These are phyloP conservation scores for Choiromyces venosus DNA, from an alignment of 495 filamentous ascomycete species.

Conservation along the genomic window DNA sequence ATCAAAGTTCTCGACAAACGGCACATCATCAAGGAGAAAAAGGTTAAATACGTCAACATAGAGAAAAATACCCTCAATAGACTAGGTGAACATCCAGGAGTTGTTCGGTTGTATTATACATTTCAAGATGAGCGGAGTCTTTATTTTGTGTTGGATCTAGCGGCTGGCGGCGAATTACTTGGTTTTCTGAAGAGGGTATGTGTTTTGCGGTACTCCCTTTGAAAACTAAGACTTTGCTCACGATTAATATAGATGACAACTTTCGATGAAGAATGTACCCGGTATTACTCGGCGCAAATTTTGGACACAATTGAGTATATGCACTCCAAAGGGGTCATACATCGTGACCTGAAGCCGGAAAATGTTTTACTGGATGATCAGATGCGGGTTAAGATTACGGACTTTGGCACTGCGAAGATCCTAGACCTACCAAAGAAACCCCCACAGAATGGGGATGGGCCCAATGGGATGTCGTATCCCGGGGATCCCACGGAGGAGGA, in stretches of 20 bases:
- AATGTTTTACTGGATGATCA: slow-evolving; percentile 92
- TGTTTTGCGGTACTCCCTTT: not conserved
- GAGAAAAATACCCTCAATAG: slow-evolving; percentile 98
- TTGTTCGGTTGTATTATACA: slow-evolving; percentile 96
- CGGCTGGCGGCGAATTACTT: slow-evolving; percentile 84
- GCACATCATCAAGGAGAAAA: slow-evolving; percentile 99
- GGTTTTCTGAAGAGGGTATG: slow-evolving; percentile 74
- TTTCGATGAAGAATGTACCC: slow-evolving; percentile 92
- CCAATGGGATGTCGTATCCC: slow-evolving; percentile 28
- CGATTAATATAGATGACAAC: slow-evolving; percentile 58
- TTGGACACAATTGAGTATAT: slow-evolving; percentile 96
- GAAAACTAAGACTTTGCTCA: slow-evolving; percentile 16
- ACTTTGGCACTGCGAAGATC: slow-evolving; percentile 96
- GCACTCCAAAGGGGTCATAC: slow-evolving; percentile 93
- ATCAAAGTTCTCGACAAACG: slow-evolving; percentile 98
- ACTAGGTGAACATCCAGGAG: slow-evolving; percentile 91
- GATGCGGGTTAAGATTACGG: slow-evolving; percentile 98
- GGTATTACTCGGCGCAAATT: slow-evolving; percentile 94
- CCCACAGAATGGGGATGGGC: slow-evolving; percentile 43
- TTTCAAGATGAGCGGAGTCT: slow-evolving; percentile 95
- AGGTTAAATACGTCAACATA: slow-evolving; percentile 99
- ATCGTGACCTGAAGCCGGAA: slow-evolving; percentile 95
- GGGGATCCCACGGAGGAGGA: slow-evolving; percentile 55
- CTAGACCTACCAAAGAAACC: slow-evolving; percentile 61
- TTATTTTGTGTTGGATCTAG: slow-evolving; percentile 95